Conservation (phyloP, 768 basidiomycete species). For the Hygrocybe punicea region DNA sequence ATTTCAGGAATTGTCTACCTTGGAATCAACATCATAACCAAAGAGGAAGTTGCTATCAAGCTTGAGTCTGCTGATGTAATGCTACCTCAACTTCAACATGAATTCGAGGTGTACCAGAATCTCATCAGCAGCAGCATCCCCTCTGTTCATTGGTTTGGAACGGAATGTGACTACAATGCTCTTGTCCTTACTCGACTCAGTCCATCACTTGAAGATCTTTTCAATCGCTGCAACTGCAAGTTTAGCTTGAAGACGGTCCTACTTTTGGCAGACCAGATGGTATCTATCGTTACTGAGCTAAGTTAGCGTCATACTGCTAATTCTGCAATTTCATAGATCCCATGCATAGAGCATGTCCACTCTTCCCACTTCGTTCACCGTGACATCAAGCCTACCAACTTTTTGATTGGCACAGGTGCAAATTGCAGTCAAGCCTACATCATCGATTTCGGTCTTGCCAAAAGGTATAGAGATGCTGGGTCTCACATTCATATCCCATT, state of each 20-base stretch:
- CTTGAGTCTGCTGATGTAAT: constrained; percentile 57
- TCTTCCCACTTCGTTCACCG: constrained; percentile 74
- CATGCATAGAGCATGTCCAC: constrained; percentile 79
- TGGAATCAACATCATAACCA: constrained; percentile 77
- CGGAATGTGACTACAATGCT: constrained; percentile 42
- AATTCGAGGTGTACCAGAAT: constrained; percentile 64
- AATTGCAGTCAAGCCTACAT: too few relatives aligned
- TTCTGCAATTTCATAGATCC: constrained; percentile 47
- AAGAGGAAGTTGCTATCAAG: constrained; percentile 82
- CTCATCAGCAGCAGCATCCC: constrained; percentile 78
- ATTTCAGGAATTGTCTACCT: constrained; percentile 71
- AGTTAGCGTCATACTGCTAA: constrained; percentile 23
- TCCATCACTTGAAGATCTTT: constrained; percentile 59
- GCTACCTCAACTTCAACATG: constrained; percentile 63
- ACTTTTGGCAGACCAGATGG: constrained; percentile 74
- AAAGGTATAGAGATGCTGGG: too few relatives aligned
- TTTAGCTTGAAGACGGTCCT: constrained; percentile 75
- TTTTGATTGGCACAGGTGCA: constrained; percentile 53
- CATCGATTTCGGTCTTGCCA: too few relatives aligned
- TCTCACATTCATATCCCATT: constrained; percentile 37
- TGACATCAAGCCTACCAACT: constrained; percentile 85
- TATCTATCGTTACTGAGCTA: constrained; percentile 29
- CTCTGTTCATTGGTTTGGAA: constrained; percentile 67
- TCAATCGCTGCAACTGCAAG: constrained; percentile 71
- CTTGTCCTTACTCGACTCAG: constrained; percentile 75